Evolutionary conservation across 805 yeast genomes (phyloP).

Genomic region (Cyberlindnera xishuangbannaensis): DNA sequence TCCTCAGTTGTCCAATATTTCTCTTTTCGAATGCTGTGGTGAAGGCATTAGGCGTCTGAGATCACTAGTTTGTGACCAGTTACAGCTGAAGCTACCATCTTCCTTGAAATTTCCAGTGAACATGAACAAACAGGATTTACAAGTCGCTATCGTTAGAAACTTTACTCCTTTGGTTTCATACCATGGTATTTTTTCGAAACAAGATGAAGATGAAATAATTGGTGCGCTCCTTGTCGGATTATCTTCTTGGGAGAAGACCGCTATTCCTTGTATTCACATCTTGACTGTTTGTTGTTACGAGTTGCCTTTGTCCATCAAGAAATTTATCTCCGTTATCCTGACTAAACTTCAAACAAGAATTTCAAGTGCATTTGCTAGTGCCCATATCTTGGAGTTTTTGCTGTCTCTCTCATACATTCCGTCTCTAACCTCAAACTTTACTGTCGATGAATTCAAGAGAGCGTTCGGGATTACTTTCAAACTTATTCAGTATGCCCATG

Average conservation of each 20-base stretch:
- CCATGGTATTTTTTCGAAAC: constrained; percentile 44
- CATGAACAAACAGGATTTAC: constrained; percentile 54
- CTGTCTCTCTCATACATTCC: constrained; percentile 63
- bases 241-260: constrained; percentile 73
- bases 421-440: constrained; percentile 60
- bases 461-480: constrained; percentile 82
- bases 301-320: constrained; percentile 65
- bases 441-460: constrained; percentile 68
- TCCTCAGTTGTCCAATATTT: constrained; percentile 58
- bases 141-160: constrained; percentile 57
- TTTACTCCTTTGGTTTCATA: constrained; percentile 61
- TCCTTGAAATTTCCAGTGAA: constrained; percentile 35
- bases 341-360: constrained; percentile 72
- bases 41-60: constrained; percentile 37
- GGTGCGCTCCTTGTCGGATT: constrained; percentile 55
- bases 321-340: constrained; percentile 60
- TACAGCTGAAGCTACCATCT: constrained; percentile 44
- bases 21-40: constrained; percentile 39
- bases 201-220: constrained; percentile 59
- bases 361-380: constrained; percentile 60
- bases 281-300: constrained; percentile 77
- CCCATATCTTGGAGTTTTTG: constrained; percentile 73
- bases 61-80: constrained; percentile 51
- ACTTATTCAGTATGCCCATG: constrained; percentile 66
- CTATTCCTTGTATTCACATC: constrained; percentile 71